Conservation (phyloP, 2,329 filamentous ascomycete species). For the Dothideomycetes sp. region DNA sequence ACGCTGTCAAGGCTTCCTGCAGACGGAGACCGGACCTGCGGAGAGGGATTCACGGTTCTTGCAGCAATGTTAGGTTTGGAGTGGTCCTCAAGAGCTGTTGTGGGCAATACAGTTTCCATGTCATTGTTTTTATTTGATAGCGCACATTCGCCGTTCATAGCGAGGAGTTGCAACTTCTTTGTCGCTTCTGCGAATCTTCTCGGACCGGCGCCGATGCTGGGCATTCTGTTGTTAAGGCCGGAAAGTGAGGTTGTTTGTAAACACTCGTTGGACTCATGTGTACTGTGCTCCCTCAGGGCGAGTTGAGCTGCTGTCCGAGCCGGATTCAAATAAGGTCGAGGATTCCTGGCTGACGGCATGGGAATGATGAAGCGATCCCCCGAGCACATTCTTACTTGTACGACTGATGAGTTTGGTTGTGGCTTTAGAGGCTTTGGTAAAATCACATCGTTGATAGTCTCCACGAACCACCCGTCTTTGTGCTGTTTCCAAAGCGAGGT, state of each 20-base stretch:
- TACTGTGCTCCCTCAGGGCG: too few relatives aligned
- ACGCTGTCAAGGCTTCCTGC: too few relatives aligned
- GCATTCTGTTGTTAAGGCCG: constrained; percentile 7
- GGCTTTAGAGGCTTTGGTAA: constrained; percentile 8
- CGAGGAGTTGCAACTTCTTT: constrained; percentile 1
- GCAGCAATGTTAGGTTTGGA: too few relatives aligned
- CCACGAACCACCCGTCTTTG: constrained; percentile 13
- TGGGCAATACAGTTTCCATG: too few relatives aligned
- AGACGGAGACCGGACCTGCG: too few relatives aligned
- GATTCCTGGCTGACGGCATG: constrained; percentile 24
- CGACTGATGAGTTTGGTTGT: constrained; percentile 1
- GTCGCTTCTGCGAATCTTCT: constrained; percentile 10
- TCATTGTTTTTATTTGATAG: too few relatives aligned
- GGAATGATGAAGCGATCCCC: constrained; percentile 20
- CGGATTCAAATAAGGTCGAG: constrained; percentile 21
- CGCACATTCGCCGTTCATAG: too few relatives aligned
- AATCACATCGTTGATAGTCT: constrained; percentile 7
- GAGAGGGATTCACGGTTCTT: too few relatives aligned
- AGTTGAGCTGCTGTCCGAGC: constrained; percentile 19
- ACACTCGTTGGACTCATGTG: too few relatives aligned
- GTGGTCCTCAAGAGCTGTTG: too few relatives aligned
- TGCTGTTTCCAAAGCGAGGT: constrained; percentile 9
- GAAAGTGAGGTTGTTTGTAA: not conserved
- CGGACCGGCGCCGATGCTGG: constrained; percentile 7
- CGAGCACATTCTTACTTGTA: constrained; percentile 1